Conservation (phyloP, 2,329 filamentous ascomycete species). For the Aspergillus persii region DNA sequence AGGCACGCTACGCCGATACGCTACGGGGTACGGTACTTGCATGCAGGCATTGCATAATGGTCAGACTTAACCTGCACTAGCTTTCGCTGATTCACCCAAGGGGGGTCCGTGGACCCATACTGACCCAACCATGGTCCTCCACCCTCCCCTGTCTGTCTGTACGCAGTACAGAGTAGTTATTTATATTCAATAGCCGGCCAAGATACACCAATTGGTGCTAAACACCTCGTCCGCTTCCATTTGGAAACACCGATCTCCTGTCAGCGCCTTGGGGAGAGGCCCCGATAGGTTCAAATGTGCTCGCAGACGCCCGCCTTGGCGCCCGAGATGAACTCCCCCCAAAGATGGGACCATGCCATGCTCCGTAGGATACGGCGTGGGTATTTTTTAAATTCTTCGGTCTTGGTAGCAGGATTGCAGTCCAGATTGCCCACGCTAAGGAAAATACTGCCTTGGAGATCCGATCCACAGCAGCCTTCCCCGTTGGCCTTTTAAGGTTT, state of each 20-base stretch:
- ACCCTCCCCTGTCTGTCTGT: too few species aligned
- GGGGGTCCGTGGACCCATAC: not conserved
- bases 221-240: not conserved
- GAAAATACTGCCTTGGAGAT: not conserved
- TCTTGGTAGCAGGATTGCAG: not conserved
- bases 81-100: not conserved
- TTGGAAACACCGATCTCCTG: slow-evolving; percentile 4
- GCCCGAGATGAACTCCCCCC: slow-evolving; percentile 8
- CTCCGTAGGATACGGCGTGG: not conserved
- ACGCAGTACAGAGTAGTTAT: not conserved
- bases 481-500: slow-evolving; percentile 13
- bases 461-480: slow-evolving; percentile 10
- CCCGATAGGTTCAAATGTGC: slow-evolving; percentile 5
- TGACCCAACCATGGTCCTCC: not conserved
- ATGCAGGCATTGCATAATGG: not conserved
- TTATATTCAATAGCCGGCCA: not conserved
- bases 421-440: not conserved
- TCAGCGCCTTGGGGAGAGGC: not conserved
- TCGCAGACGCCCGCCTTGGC: slow-evolving; percentile 12
- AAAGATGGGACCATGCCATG: slow-evolving; percentile 12
- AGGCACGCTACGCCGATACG: not conserved
- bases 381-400: not conserved
- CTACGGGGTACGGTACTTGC: not conserved
- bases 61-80: not conserved
- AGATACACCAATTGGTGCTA: not conserved